Percentiles rank a stretch among this genome's conserved stretches.
phyloP scores from a whole-genome alignment of 108 stramenopile genomes.

The Cyclotella sp. region DNA sequence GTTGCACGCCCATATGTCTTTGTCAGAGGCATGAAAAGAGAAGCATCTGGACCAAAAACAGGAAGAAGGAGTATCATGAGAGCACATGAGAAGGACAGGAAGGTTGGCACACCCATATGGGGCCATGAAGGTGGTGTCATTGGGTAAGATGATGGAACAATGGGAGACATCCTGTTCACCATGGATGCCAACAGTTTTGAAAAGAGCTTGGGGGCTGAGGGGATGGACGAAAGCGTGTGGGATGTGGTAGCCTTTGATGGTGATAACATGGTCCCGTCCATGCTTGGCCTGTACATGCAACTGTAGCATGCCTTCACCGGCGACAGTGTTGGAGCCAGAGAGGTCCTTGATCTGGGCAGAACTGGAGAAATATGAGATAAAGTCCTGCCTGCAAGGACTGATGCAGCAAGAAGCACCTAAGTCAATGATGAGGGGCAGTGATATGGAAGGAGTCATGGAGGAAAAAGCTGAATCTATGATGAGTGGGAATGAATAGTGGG shows the following conservation, averaged over 20 bases:
- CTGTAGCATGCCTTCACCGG: slow-evolving; percentile 6
- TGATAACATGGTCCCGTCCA: neutral
- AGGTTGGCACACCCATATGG: too few relatives aligned
- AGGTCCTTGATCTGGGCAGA: slow-evolving; percentile 10
- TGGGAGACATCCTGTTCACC: neutral
- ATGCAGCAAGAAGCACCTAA: neutral
- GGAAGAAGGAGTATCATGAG: neutral
- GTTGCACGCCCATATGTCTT: neutral
- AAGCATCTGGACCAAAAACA: neutral
- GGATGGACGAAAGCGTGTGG: neutral
- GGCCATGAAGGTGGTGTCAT: neutral
- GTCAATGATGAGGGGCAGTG: neutral
- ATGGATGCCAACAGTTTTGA: neutral
- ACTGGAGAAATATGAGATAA: slow-evolving; percentile 6
- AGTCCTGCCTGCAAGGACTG: slow-evolving; percentile 9
- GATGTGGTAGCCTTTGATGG: slow-evolving; percentile 7
- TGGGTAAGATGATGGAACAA: neutral
- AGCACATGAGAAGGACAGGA: neutral
- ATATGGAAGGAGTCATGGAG: neutral
- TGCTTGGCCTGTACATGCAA: neutral
- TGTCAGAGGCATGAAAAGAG: neutral
- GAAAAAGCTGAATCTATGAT: too few relatives aligned
- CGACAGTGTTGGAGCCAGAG: slow-evolving; percentile 4
- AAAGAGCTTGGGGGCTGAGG: slow-evolving; percentile 17
- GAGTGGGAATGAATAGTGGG: too few relatives aligned